Evolutionary conservation across 805 yeast genomes (phyloP), one percentile per base, ranked within the genome.

Genomic region (Huiozyma naganishii): DNA sequence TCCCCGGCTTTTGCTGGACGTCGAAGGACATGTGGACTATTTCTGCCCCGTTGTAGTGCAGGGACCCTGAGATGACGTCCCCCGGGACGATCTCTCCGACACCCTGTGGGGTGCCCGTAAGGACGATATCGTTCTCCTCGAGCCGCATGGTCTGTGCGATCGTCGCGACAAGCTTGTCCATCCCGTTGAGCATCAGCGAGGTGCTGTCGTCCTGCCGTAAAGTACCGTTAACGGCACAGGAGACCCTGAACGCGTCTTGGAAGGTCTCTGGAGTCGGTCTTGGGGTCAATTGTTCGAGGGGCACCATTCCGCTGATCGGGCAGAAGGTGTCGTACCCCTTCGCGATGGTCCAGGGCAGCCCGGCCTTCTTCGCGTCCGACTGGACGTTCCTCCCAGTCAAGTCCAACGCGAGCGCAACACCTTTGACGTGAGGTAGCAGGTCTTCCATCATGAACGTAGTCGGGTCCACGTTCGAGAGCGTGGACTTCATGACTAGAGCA

Each of bases 41-140:
- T 7, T 70, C 69, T 45, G 74, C 57, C 8, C 79, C 90, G 32
- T 74, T 74, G 30, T 71, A 73, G 29, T 61, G 64, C 48, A 87
- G 63, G 50, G 75, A 73, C 6, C 94, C 95, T 39, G 71, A 70
- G 28, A 92, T 68, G 27, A 61, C 57, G 59, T 92, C 97, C 7
- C 97, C 97, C 0, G 95, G 84, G 6, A 62, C 62, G 32, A 89
- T 66, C 27, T 73, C 67, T 7, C 97, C 96, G n/a, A 92, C 98
- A 12, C 98, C 98, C 62, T 88, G 86, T 39, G 98, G 98, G 1
- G 98, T 92, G 12, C 98, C 98, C 1, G 98, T 92, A 41, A 92
- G 70, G 46, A 92, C 79, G 49, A 92, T 72, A 58, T 92, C 98
- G 29, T 96, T 96, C 43, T 85, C 80, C 54, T 89, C 79, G 45